Evolutionary conservation across 805 yeast species (phyloP), one percentile per base, ranked within the genome.

Genomic region (Candida xyloterini): DNA sequence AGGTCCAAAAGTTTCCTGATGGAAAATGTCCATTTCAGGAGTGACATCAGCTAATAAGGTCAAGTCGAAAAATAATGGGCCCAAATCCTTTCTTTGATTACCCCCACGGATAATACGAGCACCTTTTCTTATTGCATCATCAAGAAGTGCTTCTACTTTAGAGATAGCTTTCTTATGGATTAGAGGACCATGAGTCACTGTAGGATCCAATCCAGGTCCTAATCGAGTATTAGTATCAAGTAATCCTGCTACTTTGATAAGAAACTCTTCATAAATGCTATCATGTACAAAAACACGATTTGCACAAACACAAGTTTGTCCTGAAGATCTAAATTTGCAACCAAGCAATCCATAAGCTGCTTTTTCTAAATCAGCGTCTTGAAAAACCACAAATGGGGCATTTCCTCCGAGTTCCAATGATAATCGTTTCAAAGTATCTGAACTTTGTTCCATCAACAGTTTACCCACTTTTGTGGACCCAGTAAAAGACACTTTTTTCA

Each of bases 291-390:
- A 83, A 24, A 82, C 57, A 45, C 89, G 67, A 61, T 82, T 82
- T 20, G 87, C 85, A 57, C 89, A 81, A 24, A 83, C 83, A 61
- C 93, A 84, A 4, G 89, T 82, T 62, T 84, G 91, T 35, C 93
- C 91, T 35, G 81, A 71, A 4, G 82, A 79, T 52, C 91, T 70
- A 63, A 83, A 84, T 59, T 84, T 84, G 44, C 80, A 73, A 10
- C 72, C 73, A 39, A 81, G 55, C 5, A 82, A 69, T 15, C 78
- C 84, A 10, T 69, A 71, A 5, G 81, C 77, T 1, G 90, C 91
- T 31, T 68, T 63, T 38, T 76, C 81, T 15, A 84, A 49, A 46
- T 81, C 76, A 5, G 85, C 87, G 55, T 83, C 90, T 27, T 78
- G 78, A 56, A 81, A 82, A 2, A 84, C 81, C 37, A 84, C 73